Percentiles rank a stretch among this genome's conserved stretches.
Evolutionary conservation across 2,329 filamentous ascomycete species (phyloP).

Genomic region (Bisporella sp.): DNA sequence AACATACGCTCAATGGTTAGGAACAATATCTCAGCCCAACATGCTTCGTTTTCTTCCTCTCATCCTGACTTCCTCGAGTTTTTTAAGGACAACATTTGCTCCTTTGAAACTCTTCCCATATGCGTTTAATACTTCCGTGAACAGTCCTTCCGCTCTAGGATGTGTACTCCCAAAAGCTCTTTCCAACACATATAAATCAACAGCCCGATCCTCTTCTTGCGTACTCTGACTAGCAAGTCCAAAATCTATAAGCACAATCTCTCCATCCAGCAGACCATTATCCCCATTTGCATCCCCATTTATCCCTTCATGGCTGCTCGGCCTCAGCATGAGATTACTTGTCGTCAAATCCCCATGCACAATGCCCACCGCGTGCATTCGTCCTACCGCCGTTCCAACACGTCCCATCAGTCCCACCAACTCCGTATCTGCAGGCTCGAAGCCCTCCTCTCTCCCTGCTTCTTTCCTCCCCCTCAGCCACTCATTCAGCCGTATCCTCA

Average conservation of each 20-base stretch:
- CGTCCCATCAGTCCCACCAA: conserved; percentile 58
- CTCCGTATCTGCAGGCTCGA: conserved; percentile 35
- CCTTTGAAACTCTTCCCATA: conserved; percentile 74
- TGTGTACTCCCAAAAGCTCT: conserved; percentile 93
- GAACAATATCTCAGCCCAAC: conserved; percentile 56
- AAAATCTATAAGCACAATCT: conserved; percentile 90
- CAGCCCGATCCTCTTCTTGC: conserved; percentile 87
- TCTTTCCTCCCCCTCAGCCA: conserved; percentile 46
- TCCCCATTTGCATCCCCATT: conserved; percentile 15
- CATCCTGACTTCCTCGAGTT: conserved; percentile 86
- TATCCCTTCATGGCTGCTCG: conserved; percentile 7
- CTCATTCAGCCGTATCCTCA: conserved; percentile 62
- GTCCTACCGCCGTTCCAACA: conserved; percentile 66
- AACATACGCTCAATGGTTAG: background rate
- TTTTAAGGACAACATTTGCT: conserved; percentile 66
- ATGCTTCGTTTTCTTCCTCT: conserved; percentile 95
- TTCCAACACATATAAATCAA: conserved; percentile 94
- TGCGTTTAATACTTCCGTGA: conserved; percentile 63
- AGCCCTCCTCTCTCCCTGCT: conserved; percentile 25
- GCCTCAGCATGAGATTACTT: conserved; percentile 84
- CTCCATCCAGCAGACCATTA: conserved; percentile 47
- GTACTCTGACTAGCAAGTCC: conserved; percentile 76
- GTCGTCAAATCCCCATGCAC: conserved; percentile 96
- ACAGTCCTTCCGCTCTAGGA: conserved; percentile 73
- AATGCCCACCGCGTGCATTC: conserved; percentile 75